A percentile compares a stretch with the other conserved stretches of the same genome.
Conservation (phyloP, 495 filamentous ascomycete genomes). For the Glarea lozoyensis region DNA sequence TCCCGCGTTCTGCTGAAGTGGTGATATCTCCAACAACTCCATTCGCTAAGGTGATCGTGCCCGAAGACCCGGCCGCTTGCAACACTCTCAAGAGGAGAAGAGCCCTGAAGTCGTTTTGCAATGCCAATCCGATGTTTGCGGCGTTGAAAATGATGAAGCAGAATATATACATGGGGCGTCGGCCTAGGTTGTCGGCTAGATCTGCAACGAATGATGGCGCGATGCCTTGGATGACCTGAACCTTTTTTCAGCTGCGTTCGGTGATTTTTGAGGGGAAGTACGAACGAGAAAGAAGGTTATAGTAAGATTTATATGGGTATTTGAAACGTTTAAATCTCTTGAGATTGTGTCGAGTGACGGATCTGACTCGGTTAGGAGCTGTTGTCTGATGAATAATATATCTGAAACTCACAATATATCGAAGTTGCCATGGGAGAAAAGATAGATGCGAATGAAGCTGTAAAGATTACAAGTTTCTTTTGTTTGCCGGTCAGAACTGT, state of each 20-base stretch:
- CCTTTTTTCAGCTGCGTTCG: background rate
- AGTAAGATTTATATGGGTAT: conserved; percentile 15
- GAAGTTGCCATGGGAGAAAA: conserved; percentile 62
- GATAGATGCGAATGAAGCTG: conserved; percentile 52
- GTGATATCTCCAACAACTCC: conserved; percentile 44
- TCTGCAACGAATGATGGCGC: conserved; percentile 49
- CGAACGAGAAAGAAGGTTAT: conserved; percentile 16
- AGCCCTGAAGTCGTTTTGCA: conserved; percentile 40
- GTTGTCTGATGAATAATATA: no score
- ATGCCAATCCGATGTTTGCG: conserved; percentile 45
- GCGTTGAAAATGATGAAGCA: conserved; percentile 42
- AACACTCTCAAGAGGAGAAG: conserved; percentile 45
- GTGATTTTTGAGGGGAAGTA: conserved; percentile 20
- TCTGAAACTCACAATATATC: conserved; percentile 46
- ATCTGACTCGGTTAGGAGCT: conserved; percentile 2
- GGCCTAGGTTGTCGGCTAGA: conserved; percentile 44
- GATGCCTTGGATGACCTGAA: conserved; percentile 44
- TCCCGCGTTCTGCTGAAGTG: conserved; percentile 41
- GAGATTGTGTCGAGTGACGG: conserved; percentile 15
- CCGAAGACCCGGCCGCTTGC: conserved; percentile 42
- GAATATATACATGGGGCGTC: conserved; percentile 45
- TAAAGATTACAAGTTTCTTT: conserved; percentile 53
- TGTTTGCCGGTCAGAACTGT: conserved; percentile 39
- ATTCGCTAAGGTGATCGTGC: conserved; percentile 39
- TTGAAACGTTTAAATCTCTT: conserved; percentile 12